A percentile compares a stretch with the other conserved stretches of the same genome.
Evolutionary conservation across 495 filamentous ascomycete species (phyloP).

Genomic region (Aspergillus haitiensis): DNA sequence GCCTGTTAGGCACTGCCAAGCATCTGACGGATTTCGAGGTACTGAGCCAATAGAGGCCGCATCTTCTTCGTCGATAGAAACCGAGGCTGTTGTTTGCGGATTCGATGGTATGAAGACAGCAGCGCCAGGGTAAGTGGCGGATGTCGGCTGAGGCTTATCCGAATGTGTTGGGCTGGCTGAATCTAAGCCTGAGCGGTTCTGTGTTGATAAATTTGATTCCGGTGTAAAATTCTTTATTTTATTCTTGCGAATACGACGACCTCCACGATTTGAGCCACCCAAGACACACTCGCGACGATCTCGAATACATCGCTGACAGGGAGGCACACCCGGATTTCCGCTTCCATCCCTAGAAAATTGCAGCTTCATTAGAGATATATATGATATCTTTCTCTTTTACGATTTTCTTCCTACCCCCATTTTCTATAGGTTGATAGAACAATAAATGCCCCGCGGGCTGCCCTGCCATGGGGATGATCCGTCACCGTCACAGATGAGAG

Average conservation of each 20-base stretch:
- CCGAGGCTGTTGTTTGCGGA: slow-evolving; percentile 30
- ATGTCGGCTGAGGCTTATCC: slow-evolving; percentile 29
- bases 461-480: no score
- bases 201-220: slow-evolving; percentile 26
- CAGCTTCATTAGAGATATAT: slow-evolving; percentile 22
- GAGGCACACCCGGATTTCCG: slow-evolving; percentile 51
- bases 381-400: slow-evolving; percentile 22
- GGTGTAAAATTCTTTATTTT: slow-evolving; percentile 46
- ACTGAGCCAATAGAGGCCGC: slow-evolving; percentile 41
- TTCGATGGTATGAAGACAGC: slow-evolving; percentile 41
- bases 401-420: no score
- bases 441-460: no score
- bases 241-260: slow-evolving; percentile 57
- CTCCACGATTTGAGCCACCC: slow-evolving; percentile 61
- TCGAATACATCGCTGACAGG: slow-evolving; percentile 59
- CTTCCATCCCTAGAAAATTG: slow-evolving; percentile 40
- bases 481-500: background rate
- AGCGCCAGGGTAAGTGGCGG: slow-evolving; percentile 38
- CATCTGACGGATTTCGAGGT: slow-evolving; percentile 50
- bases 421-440: no score
- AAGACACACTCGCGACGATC: slow-evolving; percentile 61
- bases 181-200: slow-evolving; percentile 31
- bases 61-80: slow-evolving; percentile 44
- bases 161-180: slow-evolving; percentile 33
- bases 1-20: slow-evolving; percentile 49